A percentile compares a stretch with the other conserved stretches of the same genome.
Evolutionary conservation across 805 yeast genomes (phyloP).

Genomic region (Saccharomycopsis sp.): DNA sequence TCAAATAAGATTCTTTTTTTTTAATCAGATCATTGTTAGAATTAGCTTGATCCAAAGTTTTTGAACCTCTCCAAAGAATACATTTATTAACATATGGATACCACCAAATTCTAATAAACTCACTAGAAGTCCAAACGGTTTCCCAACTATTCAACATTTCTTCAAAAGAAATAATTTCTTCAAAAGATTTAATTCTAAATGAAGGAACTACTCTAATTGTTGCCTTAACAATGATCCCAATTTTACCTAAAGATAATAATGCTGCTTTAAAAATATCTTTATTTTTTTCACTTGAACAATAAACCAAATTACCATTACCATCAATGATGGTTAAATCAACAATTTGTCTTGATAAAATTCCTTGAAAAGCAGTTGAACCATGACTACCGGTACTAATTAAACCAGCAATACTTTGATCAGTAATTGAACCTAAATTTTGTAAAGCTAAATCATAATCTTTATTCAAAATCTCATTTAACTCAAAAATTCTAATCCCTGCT

Average conservation of each 20-base stretch:
- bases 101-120: constrained; percentile 95
- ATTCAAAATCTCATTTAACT: too few species aligned
- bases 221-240: constrained; percentile 80
- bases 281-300: constrained; percentile 55
- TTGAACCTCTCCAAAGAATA: constrained; percentile 83
- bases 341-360: constrained; percentile 78
- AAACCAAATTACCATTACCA: constrained; percentile 62
- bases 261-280: constrained; percentile 71
- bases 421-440: constrained; percentile 87
- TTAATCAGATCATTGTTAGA: too few species aligned
- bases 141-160: constrained; percentile 54
- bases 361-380: constrained; percentile 90
- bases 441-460: constrained; percentile 58
- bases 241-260: constrained; percentile 75
- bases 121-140: constrained; percentile 77
- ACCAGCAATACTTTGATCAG: constrained; percentile 94
- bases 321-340: constrained; percentile 69
- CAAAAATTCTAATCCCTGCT: constrained; percentile 76
- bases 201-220: constrained; percentile 79
- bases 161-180: constrained; percentile 72
- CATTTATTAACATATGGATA: constrained; percentile 85
- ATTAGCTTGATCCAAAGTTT: constrained; percentile 40
- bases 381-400: constrained; percentile 94
- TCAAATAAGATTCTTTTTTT: not conserved
- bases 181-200: constrained; percentile 69